phyloP scores from a whole-genome alignment of 225 moss, liverwort and hornwort genomes.

The Pseudisothecium myosuroides region DNA sequence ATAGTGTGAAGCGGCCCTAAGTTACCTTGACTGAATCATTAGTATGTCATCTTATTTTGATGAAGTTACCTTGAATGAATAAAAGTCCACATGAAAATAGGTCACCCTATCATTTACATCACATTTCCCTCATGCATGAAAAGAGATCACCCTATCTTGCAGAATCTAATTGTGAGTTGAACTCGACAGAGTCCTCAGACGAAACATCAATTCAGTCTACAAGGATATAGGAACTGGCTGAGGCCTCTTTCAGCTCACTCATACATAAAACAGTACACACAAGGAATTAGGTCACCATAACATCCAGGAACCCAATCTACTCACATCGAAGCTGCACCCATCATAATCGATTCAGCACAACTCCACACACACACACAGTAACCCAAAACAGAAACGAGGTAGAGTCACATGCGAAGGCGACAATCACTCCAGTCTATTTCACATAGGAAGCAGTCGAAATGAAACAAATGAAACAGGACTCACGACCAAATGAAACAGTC shows the following conservation, averaged over 20 bases:
- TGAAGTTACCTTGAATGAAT: too few species aligned
- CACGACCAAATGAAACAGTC: not conserved
- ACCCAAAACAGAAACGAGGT: not conserved
- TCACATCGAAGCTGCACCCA: not conserved
- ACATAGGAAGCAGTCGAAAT: not conserved
- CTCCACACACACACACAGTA: not conserved
- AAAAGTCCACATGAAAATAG: too few species aligned
- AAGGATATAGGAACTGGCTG: not conserved
- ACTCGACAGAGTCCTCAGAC: not conserved
- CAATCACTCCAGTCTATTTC: not conserved
- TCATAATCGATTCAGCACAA: not conserved
- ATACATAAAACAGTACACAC: not conserved
- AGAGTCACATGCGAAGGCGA: not conserved
- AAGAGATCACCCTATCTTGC: too few species aligned
- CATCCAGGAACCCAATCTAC: not conserved
- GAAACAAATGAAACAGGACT: too few species aligned
- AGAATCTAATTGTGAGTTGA: not conserved
- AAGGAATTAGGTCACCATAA: not conserved
- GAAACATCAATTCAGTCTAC: too few species aligned
- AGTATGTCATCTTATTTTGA: too few species aligned
- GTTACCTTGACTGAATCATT: too few species aligned
- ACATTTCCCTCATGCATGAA: too few species aligned
- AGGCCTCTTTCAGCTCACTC: not conserved
- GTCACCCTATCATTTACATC: too few species aligned
- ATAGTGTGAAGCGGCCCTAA: too few species aligned